Evolutionary conservation across 2,329 filamentous ascomycete species (phyloP), one percentile per base, ranked within the genome.

Genomic region (Beauveria australis): DNA sequence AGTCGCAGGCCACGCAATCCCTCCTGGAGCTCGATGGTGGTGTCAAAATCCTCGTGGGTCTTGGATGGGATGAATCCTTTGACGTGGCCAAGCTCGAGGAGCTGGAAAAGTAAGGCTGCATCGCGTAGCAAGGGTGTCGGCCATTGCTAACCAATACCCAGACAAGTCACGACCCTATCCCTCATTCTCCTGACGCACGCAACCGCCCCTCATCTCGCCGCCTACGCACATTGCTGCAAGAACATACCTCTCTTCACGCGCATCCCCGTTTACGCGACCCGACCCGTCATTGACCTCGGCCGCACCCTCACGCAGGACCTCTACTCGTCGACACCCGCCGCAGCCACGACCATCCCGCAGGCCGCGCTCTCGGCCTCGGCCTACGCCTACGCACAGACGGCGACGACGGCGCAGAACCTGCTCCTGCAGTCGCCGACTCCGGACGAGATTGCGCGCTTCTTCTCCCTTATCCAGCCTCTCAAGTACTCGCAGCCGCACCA

Each of bases 401-500:
- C 78, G 3, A 76, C 80, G 1, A 68, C 75, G 2, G 76, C 77
- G 48, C 74, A 80, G 63, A 82, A 85, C 58, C 82, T 89, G 67
- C 74, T 88, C 66, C 73, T 84, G 52, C 79, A 86, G 70, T 83
- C 91, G 1, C 94, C 94, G 0, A 91, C 89, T 0, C 74, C 86
- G 4, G 91, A 96, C 61, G 94, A 99, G 70, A 97, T 99, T 64
- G 89, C 91, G 33, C 85, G 86, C 55, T 97, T 96, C 75, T 99
- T 97, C 73, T 89, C 89, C 24, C 81, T 91, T 10, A 92, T 99
- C 66, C 91, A 95, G 65, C 88, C 92, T 1, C 80, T 99, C 41
- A 97, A 97, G 75, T 99, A 97, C 77, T 96, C 92, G 1, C 94
- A 99, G 72, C 92, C 94, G 3, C 92, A 96, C 70, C 91, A 97